phyloP scores from a whole-genome alignment of 257 asterid genomes.

The Solanum ossicruentum region DNA sequence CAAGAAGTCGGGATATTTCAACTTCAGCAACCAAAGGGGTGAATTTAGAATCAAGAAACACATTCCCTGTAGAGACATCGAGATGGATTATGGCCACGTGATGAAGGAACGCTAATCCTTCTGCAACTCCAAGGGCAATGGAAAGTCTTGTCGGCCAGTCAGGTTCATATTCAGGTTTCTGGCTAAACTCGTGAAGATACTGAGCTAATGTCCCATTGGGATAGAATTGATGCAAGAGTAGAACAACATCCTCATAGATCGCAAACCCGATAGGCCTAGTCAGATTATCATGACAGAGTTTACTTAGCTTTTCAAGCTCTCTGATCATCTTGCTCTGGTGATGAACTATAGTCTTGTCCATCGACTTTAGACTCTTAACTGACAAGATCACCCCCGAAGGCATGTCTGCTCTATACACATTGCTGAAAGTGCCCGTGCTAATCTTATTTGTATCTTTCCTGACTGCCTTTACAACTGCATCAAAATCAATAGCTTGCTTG shows the following conservation, averaged over 20 bases:
- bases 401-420: constrained; percentile 85
- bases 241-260: constrained; percentile 65
- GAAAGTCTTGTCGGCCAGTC: constrained; percentile 83
- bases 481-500: constrained; percentile 78
- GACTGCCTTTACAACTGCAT: constrained; percentile 66
- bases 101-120: constrained; percentile 85
- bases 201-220: constrained; percentile 62
- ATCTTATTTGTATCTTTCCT: constrained; percentile 68
- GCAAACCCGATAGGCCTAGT: constrained; percentile 76
- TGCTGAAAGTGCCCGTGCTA: constrained; percentile 70
- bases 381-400: constrained; percentile 79
- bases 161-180: constrained; percentile 42
- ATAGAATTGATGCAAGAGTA: constrained; percentile 53
- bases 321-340: constrained; percentile 80
- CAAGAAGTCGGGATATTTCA: constrained; percentile 87
- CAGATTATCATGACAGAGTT: constrained; percentile 70
- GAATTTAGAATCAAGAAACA: constrained; percentile 61
- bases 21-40: constrained; percentile 78
- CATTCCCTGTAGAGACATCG: constrained; percentile 82
- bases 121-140: constrained; percentile 83
- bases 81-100: constrained; percentile 85
- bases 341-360: constrained; percentile 65
- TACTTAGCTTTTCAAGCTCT: constrained; percentile 83
- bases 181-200: constrained; percentile 48
- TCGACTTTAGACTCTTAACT: constrained; percentile 59